Evolutionary conservation across 2,329 filamentous ascomycete genomes (phyloP).

Genomic region (Byssochlamys sp.): DNA sequence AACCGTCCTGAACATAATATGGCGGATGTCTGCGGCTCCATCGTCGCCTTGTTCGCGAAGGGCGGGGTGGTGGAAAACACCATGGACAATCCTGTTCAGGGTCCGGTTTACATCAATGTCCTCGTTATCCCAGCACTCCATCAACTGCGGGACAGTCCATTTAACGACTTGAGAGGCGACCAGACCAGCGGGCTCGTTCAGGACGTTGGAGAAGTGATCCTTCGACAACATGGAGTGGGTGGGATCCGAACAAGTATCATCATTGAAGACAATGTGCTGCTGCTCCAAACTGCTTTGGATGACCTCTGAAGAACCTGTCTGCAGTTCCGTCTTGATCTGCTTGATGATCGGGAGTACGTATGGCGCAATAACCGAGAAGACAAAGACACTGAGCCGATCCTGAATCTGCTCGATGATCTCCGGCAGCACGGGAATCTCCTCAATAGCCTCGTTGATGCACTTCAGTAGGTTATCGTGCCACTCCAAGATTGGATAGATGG

Average conservation of each 20-base stretch:
- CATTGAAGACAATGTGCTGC: conserved; percentile 76
- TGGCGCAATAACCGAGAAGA: conserved; percentile 83
- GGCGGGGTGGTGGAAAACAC: conserved; percentile 81
- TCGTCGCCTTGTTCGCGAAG: conserved; percentile 61
- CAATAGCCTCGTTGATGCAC: conserved; percentile 64
- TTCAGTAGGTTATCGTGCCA: conserved; percentile 86
- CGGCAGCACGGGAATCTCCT: conserved; percentile 75
- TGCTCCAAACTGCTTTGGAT: conserved; percentile 75
- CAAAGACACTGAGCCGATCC: conserved; percentile 78
- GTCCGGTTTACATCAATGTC: conserved; percentile 57
- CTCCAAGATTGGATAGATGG: conserved; percentile 81
- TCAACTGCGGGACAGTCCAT: conserved; percentile 83
- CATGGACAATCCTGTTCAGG: conserved; percentile 66
- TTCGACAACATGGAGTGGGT: conserved; percentile 95
- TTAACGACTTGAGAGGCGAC: conserved; percentile 67
- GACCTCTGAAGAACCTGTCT: conserved; percentile 75
- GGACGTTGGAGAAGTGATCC: conserved; percentile 82
- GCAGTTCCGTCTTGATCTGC: conserved; percentile 78
- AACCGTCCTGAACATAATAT: conserved; percentile 69
- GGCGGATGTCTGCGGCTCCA: conserved; percentile 61
- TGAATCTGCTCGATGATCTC: conserved; percentile 78
- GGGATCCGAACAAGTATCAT: conserved; percentile 67
- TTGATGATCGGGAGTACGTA: conserved; percentile 76
- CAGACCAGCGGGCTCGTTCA: conserved; percentile 81
- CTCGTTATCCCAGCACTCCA: conserved; percentile 78